Percentiles rank a stretch among this genome's conserved stretches.
These are phyloP conservation scores for Phytophthora citrophthora DNA, from an alignment of 352 stramenopile genomes.

Conservation along the genomic window DNA sequence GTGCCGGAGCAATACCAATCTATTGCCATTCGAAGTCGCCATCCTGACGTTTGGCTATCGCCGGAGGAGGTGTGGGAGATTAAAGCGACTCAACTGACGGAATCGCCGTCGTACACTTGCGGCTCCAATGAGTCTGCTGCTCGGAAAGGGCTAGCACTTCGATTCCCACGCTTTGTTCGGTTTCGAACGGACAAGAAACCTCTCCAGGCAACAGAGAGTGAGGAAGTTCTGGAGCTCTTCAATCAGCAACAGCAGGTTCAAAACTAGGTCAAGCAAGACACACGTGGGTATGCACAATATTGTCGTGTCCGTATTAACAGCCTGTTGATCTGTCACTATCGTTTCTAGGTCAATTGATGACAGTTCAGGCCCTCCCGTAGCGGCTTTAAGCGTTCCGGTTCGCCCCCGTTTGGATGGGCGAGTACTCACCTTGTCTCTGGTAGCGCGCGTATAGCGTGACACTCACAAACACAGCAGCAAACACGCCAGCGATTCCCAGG, in stretches of 20 bases:
- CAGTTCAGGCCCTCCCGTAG: neutral
- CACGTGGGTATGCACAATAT: neutral
- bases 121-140: slow-evolving; percentile 36
- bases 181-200: slow-evolving; percentile 96
- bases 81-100: slow-evolving; percentile 97
- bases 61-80: slow-evolving; percentile 98
- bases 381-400: slow-evolving; percentile 6
- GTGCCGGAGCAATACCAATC: slow-evolving; percentile 65
- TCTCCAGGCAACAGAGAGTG: slow-evolving; percentile 94
- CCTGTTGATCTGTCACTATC: neutral
- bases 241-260: slow-evolving; percentile 47
- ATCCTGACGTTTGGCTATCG: slow-evolving; percentile 95
- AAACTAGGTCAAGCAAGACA: slow-evolving; percentile 13
- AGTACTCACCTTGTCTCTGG: slow-evolving; percentile 20
- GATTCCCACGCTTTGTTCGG: slow-evolving; percentile 98
- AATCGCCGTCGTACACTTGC: slow-evolving; percentile 95
- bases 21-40: slow-evolving; percentile 62
- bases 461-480: slow-evolving; percentile 10
- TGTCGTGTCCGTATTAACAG: too few relatives aligned
- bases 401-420: slow-evolving; percentile 14
- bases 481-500: slow-evolving; percentile 19
- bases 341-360: slow-evolving; percentile 16
- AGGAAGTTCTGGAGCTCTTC: slow-evolving; percentile 91
- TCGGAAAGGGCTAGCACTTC: slow-evolving; percentile 93
- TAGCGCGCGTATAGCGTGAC: slow-evolving; percentile 21